phyloP scores from a whole-genome alignment of 1,284 basidiomycete species.

The Rugosomyces carneus region DNA sequence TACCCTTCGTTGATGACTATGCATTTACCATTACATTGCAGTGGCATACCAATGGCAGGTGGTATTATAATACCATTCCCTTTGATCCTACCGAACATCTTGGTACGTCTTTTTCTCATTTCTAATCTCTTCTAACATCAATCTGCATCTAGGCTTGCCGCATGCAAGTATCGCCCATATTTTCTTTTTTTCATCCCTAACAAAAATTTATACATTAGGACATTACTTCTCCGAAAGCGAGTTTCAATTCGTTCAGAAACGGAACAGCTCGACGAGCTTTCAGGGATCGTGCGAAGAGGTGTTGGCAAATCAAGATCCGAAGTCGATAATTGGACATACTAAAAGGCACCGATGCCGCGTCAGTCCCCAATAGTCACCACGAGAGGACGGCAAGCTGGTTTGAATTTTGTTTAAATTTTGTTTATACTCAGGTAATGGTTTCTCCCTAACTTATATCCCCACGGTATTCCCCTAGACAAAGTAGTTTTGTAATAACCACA shows the following conservation, averaged over 20 bases:
- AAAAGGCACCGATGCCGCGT: too few species aligned
- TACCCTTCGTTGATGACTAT: background rate
- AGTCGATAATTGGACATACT: constrained; percentile 1
- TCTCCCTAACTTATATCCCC: background rate
- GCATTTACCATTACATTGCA: background rate
- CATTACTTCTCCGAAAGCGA: constrained; percentile 8
- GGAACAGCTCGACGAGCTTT: constrained; percentile 6
- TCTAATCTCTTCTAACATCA: background rate
- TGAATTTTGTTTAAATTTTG: too few species aligned
- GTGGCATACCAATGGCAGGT: constrained; percentile 7
- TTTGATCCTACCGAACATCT: constrained; percentile 11
- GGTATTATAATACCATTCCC: constrained; percentile 11
- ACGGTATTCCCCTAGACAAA: too few species aligned
- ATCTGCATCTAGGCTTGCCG: constrained; percentile 12
- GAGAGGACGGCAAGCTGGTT: too few species aligned
- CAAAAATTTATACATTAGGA: constrained; percentile 8
- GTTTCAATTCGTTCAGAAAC: constrained; percentile 8
- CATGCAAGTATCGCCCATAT: constrained; percentile 6
- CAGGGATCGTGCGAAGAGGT: constrained; percentile 11
- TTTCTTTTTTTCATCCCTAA: background rate
- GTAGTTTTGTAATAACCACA: too few species aligned
- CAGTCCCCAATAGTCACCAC: too few species aligned
- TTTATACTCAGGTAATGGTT: background rate
- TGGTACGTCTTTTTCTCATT: constrained; percentile 6
- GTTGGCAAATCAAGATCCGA: background rate